These are phyloP conservation scores for Rhodotorula sphaerocarpa DNA, from an alignment of 768 basidiomycete species.

Conservation along the genomic window DNA sequence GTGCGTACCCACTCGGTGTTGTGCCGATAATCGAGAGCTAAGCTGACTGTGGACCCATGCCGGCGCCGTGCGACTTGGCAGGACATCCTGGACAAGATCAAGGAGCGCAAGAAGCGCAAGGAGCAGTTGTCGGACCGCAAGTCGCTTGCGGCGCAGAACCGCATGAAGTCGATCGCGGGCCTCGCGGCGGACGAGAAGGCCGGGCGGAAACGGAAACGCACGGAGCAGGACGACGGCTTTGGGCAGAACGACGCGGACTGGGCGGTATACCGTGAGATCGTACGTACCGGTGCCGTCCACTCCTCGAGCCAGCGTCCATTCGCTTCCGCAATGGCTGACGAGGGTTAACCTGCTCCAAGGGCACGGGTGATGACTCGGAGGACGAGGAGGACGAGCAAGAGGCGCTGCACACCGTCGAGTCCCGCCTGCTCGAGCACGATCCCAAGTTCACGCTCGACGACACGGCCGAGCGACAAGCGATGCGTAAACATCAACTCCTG, in stretches of 20 bases:
- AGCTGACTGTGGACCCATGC: no score
- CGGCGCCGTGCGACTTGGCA: no score
- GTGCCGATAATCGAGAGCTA: background rate
- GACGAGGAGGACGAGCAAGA: constrained; percentile 81
- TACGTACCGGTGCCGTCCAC: constrained; percentile 44
- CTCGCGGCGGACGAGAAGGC: constrained; percentile 75
- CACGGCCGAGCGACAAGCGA: constrained; percentile 68
- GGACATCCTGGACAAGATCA: constrained; percentile 74
- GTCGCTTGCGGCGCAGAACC: constrained; percentile 84
- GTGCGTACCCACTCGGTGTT: constrained; percentile 45
- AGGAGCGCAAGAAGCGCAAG: constrained; percentile 56
- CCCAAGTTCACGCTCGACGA: constrained; percentile 71
- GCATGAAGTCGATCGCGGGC: constrained; percentile 92
- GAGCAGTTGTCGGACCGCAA: constrained; percentile 76
- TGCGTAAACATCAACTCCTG: constrained; percentile 73
- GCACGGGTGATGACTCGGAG: constrained; percentile 53
- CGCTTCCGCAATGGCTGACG: no score
- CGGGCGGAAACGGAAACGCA: constrained; percentile 56
- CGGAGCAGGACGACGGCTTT: constrained; percentile 48
- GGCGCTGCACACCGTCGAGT: constrained; percentile 65
- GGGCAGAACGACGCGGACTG: constrained; percentile 92
- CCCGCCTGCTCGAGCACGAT: constrained; percentile 70
- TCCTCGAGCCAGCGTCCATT: background rate
- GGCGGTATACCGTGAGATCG: constrained; percentile 95
- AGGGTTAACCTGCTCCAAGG: constrained; percentile 36